A percentile compares a stretch with the other conserved stretches of the same genome.
Evolutionary conservation across 1,284 basidiomycete genomes (phyloP).

Genomic region (Ceratobasidium papillatum): DNA sequence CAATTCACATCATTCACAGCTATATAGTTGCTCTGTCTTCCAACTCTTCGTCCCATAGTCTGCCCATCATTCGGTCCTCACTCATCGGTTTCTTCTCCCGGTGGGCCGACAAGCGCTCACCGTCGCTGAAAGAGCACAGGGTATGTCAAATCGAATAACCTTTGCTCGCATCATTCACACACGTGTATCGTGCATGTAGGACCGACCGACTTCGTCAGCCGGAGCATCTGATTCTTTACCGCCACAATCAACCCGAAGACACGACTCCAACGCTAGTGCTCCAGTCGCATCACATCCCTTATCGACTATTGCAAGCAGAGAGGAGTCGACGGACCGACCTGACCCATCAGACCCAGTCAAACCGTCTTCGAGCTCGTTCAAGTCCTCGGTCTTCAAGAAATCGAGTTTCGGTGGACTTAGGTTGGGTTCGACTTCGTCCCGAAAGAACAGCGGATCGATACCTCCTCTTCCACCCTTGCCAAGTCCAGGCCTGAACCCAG

Average conservation of each 20-base stretch:
- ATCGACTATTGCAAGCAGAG: background rate
- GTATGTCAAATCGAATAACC: background rate
- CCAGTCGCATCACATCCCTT: background rate
- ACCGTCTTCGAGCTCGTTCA: slow-evolving; percentile 10
- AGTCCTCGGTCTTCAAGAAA: slow-evolving; percentile 17
- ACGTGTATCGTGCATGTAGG: slow-evolving; percentile 15
- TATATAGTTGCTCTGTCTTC: slow-evolving; percentile 9
- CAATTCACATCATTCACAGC: background rate
- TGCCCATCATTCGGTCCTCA: slow-evolving; percentile 38
- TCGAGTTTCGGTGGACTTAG: background rate
- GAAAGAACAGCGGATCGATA: background rate
- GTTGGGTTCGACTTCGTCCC: background rate
- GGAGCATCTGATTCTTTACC: background rate
- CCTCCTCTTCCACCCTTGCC: background rate
- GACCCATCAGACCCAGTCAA: background rate
- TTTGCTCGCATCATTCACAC: background rate
- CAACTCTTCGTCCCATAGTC: background rate
- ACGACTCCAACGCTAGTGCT: slow-evolving; percentile 8
- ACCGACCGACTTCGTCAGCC: background rate
- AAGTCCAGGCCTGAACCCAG: background rate
- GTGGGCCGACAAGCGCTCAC: slow-evolving; percentile 38
- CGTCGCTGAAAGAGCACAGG: background rate
- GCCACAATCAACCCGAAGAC: background rate
- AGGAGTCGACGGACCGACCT: slow-evolving; percentile 6
- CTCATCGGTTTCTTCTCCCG: slow-evolving; percentile 26